phyloP scores from a whole-genome alignment of 2,329 filamentous ascomycete species.

The Calcarisporium arbuscula region DNA sequence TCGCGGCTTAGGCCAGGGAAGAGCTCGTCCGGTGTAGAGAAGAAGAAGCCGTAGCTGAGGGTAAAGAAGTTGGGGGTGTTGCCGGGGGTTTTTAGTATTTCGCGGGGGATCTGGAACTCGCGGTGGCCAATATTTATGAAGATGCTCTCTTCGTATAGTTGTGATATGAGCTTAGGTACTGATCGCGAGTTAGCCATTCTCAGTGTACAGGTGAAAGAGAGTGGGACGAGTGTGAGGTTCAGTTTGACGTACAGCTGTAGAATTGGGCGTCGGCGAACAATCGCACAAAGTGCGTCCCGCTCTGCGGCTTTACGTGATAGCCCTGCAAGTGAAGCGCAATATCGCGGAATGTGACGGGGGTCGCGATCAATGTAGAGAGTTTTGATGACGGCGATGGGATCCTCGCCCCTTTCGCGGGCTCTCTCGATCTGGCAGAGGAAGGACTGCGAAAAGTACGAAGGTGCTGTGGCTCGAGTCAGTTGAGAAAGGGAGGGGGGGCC shows the following conservation, averaged over 20 bases:
- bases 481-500: slow-evolving; percentile 8
- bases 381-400: slow-evolving; percentile 46
- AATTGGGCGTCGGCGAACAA: slow-evolving; percentile 94
- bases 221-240: not conserved
- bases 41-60: slow-evolving; percentile 83
- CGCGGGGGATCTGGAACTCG: slow-evolving; percentile 84
- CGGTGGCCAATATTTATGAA: slow-evolving; percentile 84
- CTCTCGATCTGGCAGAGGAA: slow-evolving; percentile 75
- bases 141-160: slow-evolving; percentile 85
- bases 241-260: slow-evolving; percentile 61
- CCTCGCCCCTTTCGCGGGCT: slow-evolving; percentile 53
- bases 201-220: not conserved
- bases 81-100: slow-evolving; percentile 77
- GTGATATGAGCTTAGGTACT: slow-evolving; percentile 85
- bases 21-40: slow-evolving; percentile 69
- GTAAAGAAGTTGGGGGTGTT: slow-evolving; percentile 97
- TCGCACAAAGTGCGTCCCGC: slow-evolving; percentile 83
- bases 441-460: slow-evolving; percentile 93
- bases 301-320: slow-evolving; percentile 76
- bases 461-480: slow-evolving; percentile 48
- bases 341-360: slow-evolving; percentile 78
- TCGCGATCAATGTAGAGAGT: slow-evolving; percentile 95
- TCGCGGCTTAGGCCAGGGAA: slow-evolving; percentile 81
- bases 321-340: slow-evolving; percentile 88
- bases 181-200: not conserved